These are phyloP conservation scores for Thuidium tamariscinum DNA, from an alignment of 225 moss, liverwort and hornwort genomes.

Conservation along the genomic window DNA sequence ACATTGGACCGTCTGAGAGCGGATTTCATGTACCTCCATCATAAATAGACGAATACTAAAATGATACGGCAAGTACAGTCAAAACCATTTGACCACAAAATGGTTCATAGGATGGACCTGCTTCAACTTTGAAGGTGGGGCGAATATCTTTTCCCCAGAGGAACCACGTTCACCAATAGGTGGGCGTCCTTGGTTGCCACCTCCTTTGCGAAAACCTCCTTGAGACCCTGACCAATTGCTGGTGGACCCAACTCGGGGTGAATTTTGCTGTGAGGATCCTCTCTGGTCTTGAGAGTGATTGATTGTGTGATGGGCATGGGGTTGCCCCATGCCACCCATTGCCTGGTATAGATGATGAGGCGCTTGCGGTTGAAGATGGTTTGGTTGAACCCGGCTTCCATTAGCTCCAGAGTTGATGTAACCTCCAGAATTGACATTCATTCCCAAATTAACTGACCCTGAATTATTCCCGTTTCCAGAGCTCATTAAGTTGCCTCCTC, in stretches of 20 bases:
- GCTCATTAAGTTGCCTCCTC: slow-evolving; percentile 59
- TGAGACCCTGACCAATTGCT: slow-evolving; percentile 46
- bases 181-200: slow-evolving; percentile 47
- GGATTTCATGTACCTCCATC: not conserved
- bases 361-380: slow-evolving; percentile 32
- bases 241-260: slow-evolving; percentile 39
- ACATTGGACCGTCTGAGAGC: not conserved
- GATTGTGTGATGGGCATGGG: slow-evolving; percentile 33
- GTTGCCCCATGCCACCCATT: slow-evolving; percentile 44
- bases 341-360: slow-evolving; percentile 42
- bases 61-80: not conserved
- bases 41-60: not conserved
- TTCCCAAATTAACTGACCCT: slow-evolving; percentile 25
- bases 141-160: slow-evolving; percentile 38
- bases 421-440: slow-evolving; percentile 36
- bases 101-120: slow-evolving; percentile 11
- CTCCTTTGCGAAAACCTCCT: slow-evolving; percentile 47
- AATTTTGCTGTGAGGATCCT: slow-evolving; percentile 33
- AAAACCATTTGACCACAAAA: not conserved
- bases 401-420: slow-evolving; percentile 33
- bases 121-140: slow-evolving; percentile 48
- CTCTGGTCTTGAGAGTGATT: slow-evolving; percentile 35
- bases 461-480: slow-evolving; percentile 55
- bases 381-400: slow-evolving; percentile 24
- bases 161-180: slow-evolving; percentile 42